Conservation (phyloP, 257 asterid genomes). For the Linaria vulgaris region DNA sequence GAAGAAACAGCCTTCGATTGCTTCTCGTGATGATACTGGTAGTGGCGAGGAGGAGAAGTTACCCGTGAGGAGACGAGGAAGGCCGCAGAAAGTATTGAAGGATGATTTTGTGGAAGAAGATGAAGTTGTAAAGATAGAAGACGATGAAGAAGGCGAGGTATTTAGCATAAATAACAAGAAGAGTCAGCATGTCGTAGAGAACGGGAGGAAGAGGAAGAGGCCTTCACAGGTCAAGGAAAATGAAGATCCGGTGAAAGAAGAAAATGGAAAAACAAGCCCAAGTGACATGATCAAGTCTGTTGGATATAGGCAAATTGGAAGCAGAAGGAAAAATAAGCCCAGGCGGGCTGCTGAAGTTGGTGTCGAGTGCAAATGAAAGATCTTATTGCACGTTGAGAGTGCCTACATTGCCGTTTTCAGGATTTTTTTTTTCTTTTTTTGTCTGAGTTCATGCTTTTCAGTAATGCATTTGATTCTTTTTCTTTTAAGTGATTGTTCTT, state of each 20-base stretch:
- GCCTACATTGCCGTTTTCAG: slow-evolving; percentile 12
- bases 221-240: slow-evolving; percentile 49
- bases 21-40: slow-evolving; percentile 47
- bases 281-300: slow-evolving; percentile 41
- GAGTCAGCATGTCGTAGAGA: slow-evolving; percentile 43
- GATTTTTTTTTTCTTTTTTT: slow-evolving; percentile 1
- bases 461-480: slow-evolving; percentile 20
- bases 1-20: slow-evolving; percentile 47
- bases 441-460: slow-evolving; percentile 25
- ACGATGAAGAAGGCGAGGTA: slow-evolving; percentile 47
- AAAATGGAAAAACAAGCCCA: slow-evolving; percentile 42
- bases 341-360: slow-evolving; percentile 94
- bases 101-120: slow-evolving; percentile 54
- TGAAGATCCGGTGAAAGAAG: slow-evolving; percentile 50
- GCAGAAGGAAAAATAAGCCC: slow-evolving; percentile 88
- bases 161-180: slow-evolving; percentile 43
- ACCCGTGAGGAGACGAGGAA: slow-evolving; percentile 67
- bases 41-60: slow-evolving; percentile 77
- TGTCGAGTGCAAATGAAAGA: slow-evolving; percentile 64
- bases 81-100: slow-evolving; percentile 59
- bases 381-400: slow-evolving; percentile 13
- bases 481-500: slow-evolving; percentile 24
- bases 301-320: slow-evolving; percentile 68
- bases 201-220: slow-evolving; percentile 66
- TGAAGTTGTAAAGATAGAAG: slow-evolving; percentile 49